These are phyloP conservation scores for Apiotrichum gracile DNA, from an alignment of 1,284 basidiomycete genomes.

Conservation along the genomic window DNA sequence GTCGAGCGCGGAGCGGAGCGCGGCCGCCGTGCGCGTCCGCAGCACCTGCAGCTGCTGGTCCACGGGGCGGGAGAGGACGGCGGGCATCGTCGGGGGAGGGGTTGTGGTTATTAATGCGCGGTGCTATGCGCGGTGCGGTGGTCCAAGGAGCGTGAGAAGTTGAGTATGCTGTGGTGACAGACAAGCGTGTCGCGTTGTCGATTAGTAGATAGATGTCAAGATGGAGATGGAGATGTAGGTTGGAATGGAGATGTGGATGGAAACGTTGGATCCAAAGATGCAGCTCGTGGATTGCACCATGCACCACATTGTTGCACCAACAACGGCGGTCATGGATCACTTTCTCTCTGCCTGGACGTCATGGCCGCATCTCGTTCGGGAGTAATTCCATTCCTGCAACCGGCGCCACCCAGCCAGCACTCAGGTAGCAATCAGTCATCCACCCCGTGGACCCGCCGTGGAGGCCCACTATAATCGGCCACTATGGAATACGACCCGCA, in stretches of 20 bases:
- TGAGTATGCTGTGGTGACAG: neutral
- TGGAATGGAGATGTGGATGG: too few relatives aligned
- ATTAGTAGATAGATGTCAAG: neutral
- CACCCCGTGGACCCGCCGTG: neutral
- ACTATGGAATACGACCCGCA: too few relatives aligned
- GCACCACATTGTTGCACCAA: too few relatives aligned
- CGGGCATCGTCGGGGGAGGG: neutral
- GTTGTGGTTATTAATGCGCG: neutral
- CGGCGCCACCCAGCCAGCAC: too few relatives aligned
- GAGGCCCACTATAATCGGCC: neutral
- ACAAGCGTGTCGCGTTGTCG: too few relatives aligned
- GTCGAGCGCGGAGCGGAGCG: slow-evolving; percentile 17
- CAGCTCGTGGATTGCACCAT: too few relatives aligned
- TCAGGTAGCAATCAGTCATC: neutral
- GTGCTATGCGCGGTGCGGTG: neutral
- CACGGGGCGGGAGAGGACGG: neutral
- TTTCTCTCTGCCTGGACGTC: too few relatives aligned
- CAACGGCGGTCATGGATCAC: too few relatives aligned
- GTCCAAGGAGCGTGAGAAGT: neutral
- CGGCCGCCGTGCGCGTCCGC: neutral
- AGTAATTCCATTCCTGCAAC: neutral
- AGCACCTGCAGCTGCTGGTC: neutral
- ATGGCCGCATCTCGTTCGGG: too few relatives aligned
- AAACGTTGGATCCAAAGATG: too few relatives aligned
- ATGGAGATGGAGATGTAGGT: too few relatives aligned